A percentile compares a stretch with the other conserved stretches of the same genome.
phyloP scores from a whole-genome alignment of 257 asterid species.

The Solanum paucissectum region DNA sequence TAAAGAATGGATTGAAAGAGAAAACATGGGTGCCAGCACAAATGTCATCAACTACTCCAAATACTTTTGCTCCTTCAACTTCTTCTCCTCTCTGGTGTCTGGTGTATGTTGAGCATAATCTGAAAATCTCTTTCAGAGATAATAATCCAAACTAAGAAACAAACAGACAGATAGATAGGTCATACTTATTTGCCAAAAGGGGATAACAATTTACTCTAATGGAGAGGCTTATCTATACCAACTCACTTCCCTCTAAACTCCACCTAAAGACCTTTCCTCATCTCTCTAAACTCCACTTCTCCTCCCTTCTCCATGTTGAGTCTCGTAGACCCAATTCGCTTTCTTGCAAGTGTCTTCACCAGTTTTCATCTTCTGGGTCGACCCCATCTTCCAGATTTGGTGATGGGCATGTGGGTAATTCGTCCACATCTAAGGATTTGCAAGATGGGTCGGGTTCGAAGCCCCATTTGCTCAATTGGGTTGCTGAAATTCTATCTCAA shows the following conservation, averaged over 20 bases:
- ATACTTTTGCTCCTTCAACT: background rate
- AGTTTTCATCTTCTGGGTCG: constrained; percentile 10
- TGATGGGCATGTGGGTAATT: constrained; percentile 6
- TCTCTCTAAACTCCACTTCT: constrained; percentile 26
- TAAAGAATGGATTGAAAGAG: background rate
- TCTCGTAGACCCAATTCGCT: constrained; percentile 19
- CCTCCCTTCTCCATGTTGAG: constrained; percentile 7
- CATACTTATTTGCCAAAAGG: background rate
- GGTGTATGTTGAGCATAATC: background rate
- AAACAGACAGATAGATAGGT: background rate
- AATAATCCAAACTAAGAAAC: background rate
- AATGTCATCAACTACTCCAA: background rate
- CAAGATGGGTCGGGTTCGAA: constrained; percentile 20
- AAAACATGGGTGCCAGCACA: background rate
- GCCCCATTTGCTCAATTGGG: constrained; percentile 20
- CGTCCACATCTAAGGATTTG: constrained; percentile 14
- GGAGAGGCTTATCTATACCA: constrained; percentile 65
- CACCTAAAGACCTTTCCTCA: constrained; percentile 18
- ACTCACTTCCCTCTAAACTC: constrained; percentile 37
- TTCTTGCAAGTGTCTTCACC: constrained; percentile 22
- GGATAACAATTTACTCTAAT: constrained; percentile 6
- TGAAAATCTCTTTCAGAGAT: background rate
- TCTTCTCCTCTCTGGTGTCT: background rate
- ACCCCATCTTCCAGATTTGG: background rate
- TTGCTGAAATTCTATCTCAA: constrained; percentile 13